These are phyloP conservation scores for Boletus speciosus DNA, from an alignment of 768 basidiomycete species.

Conservation along the genomic window DNA sequence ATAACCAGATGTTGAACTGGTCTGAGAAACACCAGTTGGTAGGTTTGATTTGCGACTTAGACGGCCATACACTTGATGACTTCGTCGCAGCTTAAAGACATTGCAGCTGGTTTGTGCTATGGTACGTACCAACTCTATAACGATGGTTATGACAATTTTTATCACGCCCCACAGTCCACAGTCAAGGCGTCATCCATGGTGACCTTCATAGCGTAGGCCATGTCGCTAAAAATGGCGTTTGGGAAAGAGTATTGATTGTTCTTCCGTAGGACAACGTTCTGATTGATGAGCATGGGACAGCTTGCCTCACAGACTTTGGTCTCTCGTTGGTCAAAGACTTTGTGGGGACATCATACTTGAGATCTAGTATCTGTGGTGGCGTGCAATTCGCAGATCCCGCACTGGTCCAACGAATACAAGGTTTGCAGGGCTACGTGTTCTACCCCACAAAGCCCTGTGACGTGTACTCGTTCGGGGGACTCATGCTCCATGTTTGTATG, in stretches of 20 bases:
- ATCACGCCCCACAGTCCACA: conserved; percentile 18
- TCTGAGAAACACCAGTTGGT: conserved; percentile 10
- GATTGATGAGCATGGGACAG: conserved; percentile 36
- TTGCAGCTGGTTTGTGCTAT: conserved; percentile 21
- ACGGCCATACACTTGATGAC: neutral
- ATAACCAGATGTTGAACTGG: neutral
- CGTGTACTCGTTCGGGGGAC: conserved; percentile 35
- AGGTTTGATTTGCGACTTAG: neutral
- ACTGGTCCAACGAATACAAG: conserved; percentile 7
- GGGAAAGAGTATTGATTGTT: neutral
- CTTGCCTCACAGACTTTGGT: conserved; percentile 50
- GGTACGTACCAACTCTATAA: conserved; percentile 12
- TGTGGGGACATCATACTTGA: conserved; percentile 27
- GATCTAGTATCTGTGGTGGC: conserved; percentile 35
- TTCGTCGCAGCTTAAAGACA: conserved; percentile 17
- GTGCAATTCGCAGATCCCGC: conserved; percentile 47
- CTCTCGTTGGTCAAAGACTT: conserved; percentile 30
- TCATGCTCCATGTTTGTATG: conserved; percentile 29
- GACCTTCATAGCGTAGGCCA: conserved; percentile 35
- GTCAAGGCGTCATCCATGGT: conserved; percentile 28
- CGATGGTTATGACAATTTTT: neutral
- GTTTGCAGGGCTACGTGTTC: neutral
- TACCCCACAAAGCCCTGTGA: conserved; percentile 22
- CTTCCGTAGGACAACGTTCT: conserved; percentile 39
- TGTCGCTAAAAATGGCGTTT: neutral